Conservation (phyloP, 1,284 basidiomycete genomes). For the Pseudozyma hubeiensis region DNA sequence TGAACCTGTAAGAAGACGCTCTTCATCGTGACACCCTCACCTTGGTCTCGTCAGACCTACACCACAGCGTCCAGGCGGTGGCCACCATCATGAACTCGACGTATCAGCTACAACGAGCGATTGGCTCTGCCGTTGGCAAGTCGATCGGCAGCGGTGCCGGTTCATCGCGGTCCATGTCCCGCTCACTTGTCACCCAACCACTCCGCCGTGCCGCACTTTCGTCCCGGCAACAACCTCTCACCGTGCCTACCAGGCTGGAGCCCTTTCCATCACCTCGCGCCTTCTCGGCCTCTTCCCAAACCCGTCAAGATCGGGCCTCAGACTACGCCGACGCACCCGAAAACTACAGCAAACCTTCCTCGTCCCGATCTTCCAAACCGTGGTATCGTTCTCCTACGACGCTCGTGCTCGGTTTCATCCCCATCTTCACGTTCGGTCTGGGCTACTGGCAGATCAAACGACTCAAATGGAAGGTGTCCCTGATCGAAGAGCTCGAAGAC, state of each 20-base stretch:
- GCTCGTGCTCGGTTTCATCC: constrained; percentile 84
- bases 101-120: constrained; percentile 14
- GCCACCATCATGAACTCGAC: constrained; percentile 16
- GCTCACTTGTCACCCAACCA: neutral
- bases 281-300: constrained; percentile 10
- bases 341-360: constrained; percentile 25
- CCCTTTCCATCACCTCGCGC: neutral
- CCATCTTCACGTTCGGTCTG: constrained; percentile 88
- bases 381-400: constrained; percentile 64
- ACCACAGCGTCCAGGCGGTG: neutral
- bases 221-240: neutral
- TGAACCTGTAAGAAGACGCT: too few species aligned
- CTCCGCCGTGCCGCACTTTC: neutral
- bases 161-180: constrained; percentile 9
- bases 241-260: neutral
- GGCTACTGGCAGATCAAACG: constrained; percentile 92
- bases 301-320: constrained; percentile 4
- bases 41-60: constrained; percentile 1
- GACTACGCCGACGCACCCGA: constrained; percentile 34
- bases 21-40: too few species aligned
- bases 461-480: constrained; percentile 91
- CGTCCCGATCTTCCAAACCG: constrained; percentile 17
- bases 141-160: constrained; percentile 4
- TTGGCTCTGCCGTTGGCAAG: neutral
- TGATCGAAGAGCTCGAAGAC: constrained; percentile 93